A percentile compares a stretch with the other conserved stretches of the same genome.
These are phyloP conservation scores for Kodamaea lidongshanica DNA, from an alignment of 805 yeast species.

Conservation along the genomic window DNA sequence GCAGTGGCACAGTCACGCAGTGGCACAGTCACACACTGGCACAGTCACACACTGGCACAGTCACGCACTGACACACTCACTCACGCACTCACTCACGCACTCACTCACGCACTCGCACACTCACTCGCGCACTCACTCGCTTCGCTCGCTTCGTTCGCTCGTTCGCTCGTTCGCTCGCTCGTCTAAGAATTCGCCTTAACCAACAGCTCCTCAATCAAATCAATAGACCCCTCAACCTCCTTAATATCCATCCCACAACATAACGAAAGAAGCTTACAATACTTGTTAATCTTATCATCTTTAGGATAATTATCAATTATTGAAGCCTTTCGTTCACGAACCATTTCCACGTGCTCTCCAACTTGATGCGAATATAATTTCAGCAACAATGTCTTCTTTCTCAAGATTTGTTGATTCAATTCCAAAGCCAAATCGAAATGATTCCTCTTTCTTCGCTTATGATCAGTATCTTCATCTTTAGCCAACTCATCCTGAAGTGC, in stretches of 20 bases:
- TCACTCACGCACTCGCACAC: too few relatives aligned
- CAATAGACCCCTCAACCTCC: constrained; percentile 38
- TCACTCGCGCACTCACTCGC: too few relatives aligned
- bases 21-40: too few relatives aligned
- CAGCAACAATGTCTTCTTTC: constrained; percentile 14
- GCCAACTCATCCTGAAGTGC: background rate
- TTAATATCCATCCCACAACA: constrained; percentile 38
- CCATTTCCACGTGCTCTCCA: background rate
- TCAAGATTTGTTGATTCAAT: constrained; percentile 23
- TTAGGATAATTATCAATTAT: constrained; percentile 21
- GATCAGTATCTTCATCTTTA: background rate
- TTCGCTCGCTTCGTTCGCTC: too few relatives aligned
- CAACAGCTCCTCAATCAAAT: constrained; percentile 36
- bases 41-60: too few relatives aligned
- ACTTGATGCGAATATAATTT: constrained; percentile 19
- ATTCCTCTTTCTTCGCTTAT: constrained; percentile 1
- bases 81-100: too few relatives aligned
- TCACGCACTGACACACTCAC: too few relatives aligned
- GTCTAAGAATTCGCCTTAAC: constrained; percentile 14
- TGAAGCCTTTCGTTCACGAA: constrained; percentile 9
- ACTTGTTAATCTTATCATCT: constrained; percentile 32
- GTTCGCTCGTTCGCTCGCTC: too few relatives aligned
- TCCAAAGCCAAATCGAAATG: constrained; percentile 19
- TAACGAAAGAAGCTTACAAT: constrained; percentile 34
- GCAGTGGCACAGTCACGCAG: too few relatives aligned